Evolutionary conservation across 2,329 filamentous ascomycete genomes (phyloP), one percentile per base, ranked within the genome.

Genomic region (Capronia americana): DNA sequence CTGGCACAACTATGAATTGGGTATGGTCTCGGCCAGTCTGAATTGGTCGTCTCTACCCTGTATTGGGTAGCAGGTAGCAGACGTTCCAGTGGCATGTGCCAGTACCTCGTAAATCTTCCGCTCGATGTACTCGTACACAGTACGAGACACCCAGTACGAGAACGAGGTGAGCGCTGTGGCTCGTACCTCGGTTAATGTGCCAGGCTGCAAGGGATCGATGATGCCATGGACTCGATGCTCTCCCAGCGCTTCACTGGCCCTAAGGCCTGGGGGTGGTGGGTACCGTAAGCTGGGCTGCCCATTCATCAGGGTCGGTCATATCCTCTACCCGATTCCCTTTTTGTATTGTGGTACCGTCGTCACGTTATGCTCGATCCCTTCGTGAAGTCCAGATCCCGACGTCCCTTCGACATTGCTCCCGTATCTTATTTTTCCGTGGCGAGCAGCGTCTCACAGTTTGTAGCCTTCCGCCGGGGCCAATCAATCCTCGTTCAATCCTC

Each of bases 381-480:
- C 14, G 51, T 51, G 30, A 54, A 38, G 23, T 55, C 48, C 53
- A 69, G 67, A 69, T 69, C 67, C 46, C 44, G 28, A 57, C 57
- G 7, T 44, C 54, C 61, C 26, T 64, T 60, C 34, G 67, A 67
- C 57, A 60, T 66, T 28, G 53, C 17, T 23, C 57, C 44, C 24
- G 30, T 61, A 63, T 64, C 58, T 61, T 59, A 17, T 17, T 30
- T 44, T 34, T 34, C 44, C 32, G 61, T 57, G 54, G 30, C 55
- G 57, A 59, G 34, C 41, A 44, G 23, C 44, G 10, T 59, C 57
- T 59, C 46, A 34, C 57, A 23, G 38, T 50, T 23, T 24, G 24
- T 26, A 24, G 7, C 28, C 41, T n/a, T 8, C 12, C 24, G 24
- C 41, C 28, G 23, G 20, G 38, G 46, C 57, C 57, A 59, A 59